phyloP scores from a whole-genome alignment of 148 eudicot species.

The Fagopyrum esculentum region DNA sequence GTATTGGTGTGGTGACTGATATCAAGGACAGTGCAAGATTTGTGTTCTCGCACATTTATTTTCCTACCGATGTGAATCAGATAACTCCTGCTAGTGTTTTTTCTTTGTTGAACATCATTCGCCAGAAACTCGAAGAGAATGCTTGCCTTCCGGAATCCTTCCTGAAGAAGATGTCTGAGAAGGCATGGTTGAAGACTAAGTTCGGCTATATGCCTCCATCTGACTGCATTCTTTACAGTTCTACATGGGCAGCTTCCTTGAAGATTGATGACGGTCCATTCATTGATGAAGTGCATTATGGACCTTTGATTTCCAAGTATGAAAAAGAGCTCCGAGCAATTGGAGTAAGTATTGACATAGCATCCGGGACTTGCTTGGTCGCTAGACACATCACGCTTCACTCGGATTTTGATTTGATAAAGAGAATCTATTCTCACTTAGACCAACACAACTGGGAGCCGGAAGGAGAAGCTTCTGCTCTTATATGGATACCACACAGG shows the following conservation, averaged over 20 bases:
- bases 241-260: constrained; percentile 24
- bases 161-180: constrained; percentile 14
- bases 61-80: constrained; percentile 27
- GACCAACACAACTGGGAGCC: constrained; percentile 32
- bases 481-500: constrained; percentile 56
- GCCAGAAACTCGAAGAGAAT: neutral
- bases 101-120: constrained; percentile 29
- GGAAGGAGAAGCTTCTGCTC: neutral
- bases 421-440: constrained; percentile 37
- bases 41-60: constrained; percentile 27
- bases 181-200: constrained; percentile 49
- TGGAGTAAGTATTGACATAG: constrained; percentile 33
- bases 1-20: constrained; percentile 39
- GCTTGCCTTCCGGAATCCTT: constrained; percentile 23
- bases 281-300: constrained; percentile 53
- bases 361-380: constrained; percentile 28
- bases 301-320: constrained; percentile 26
- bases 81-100: constrained; percentile 31
- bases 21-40: constrained; percentile 29
- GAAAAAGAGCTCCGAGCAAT: constrained; percentile 34
- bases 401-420: constrained; percentile 25
- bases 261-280: constrained; percentile 47
- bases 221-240: constrained; percentile 34
- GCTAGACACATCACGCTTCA: constrained; percentile 30
- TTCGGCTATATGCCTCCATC: constrained; percentile 40